These are phyloP conservation scores for Castanea crenata DNA, from an alignment of 306 rosid genomes.

Conservation along the genomic window DNA sequence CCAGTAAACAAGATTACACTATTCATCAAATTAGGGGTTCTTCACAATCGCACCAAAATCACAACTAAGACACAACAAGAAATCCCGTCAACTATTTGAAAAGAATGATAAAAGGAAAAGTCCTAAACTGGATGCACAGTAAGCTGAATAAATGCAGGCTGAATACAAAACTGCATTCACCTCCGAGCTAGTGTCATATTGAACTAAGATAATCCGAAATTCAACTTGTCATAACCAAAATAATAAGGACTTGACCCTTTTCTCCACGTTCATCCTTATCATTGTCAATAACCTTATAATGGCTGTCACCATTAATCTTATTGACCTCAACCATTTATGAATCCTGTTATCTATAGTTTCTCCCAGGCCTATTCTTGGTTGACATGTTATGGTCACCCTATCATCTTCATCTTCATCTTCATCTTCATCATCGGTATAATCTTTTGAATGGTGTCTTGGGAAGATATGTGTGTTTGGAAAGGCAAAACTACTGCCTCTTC, in stretches of 20 bases:
- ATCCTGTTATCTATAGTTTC: neutral
- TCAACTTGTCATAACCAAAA: neutral
- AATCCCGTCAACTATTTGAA: no score
- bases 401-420: neutral
- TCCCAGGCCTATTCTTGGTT: neutral
- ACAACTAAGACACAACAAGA: no score
- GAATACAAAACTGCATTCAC: no score
- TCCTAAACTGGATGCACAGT: no score
- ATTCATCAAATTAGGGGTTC: no score
- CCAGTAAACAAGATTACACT: no score
- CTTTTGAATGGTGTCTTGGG: neutral
- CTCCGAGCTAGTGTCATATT: no score
- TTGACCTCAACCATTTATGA: neutral
- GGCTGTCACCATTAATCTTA: neutral
- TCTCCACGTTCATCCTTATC: neutral
- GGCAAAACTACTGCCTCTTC: neutral
- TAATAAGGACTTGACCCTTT: slow-evolving; percentile 2
- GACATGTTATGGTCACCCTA: neutral
- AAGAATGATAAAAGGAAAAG: no score
- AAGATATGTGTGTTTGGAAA: neutral
- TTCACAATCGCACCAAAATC: no score
- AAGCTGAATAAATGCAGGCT: no score
- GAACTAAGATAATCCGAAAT: neutral
- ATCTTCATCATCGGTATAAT: neutral
- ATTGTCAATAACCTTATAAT: slow-evolving; percentile 8